Evolutionary conservation across 495 filamentous ascomycete species (phyloP).

Genomic region (Hypoxylon cercidicola): DNA sequence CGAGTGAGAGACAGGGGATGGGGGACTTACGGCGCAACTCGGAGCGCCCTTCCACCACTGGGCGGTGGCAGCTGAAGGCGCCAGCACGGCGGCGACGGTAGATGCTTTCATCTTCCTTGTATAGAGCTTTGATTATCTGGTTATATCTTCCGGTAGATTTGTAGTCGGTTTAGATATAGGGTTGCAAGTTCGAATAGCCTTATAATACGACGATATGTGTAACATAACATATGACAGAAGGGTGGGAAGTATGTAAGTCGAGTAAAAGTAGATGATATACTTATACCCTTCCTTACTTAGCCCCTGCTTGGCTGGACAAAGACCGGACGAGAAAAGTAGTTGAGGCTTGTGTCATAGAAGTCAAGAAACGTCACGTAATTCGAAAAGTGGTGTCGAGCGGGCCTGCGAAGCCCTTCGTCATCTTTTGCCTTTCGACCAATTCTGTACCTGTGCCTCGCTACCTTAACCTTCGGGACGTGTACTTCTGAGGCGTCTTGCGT

Average conservation of each 20-base stretch:
- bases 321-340: constrained; percentile 32
- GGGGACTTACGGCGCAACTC: constrained; percentile 54
- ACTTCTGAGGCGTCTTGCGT: constrained; percentile 3
- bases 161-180: no score
- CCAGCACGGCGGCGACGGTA: constrained; percentile 27
- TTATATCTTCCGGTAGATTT: neutral
- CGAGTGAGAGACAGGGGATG: no score
- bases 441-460: neutral
- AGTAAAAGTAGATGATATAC: constrained; percentile 28
- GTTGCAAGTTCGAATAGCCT: no score
- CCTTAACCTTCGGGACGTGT: constrained; percentile 26
- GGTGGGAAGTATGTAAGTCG: neutral
- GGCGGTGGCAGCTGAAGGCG: constrained; percentile 32
- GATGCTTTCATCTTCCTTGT: constrained; percentile 41
- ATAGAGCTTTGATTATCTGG: neutral
- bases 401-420: constrained; percentile 23
- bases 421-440: neutral
- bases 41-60: constrained; percentile 57
- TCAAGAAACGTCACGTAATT: constrained; percentile 25
- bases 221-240: constrained; percentile 3
- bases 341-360: constrained; percentile 29
- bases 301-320: constrained; percentile 28
- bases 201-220: constrained; percentile 1
- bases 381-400: constrained; percentile 5
- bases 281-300: constrained; percentile 21